These are phyloP conservation scores for Astragalus membranaceus DNA, from an alignment of 306 rosid species.

Conservation along the genomic window DNA sequence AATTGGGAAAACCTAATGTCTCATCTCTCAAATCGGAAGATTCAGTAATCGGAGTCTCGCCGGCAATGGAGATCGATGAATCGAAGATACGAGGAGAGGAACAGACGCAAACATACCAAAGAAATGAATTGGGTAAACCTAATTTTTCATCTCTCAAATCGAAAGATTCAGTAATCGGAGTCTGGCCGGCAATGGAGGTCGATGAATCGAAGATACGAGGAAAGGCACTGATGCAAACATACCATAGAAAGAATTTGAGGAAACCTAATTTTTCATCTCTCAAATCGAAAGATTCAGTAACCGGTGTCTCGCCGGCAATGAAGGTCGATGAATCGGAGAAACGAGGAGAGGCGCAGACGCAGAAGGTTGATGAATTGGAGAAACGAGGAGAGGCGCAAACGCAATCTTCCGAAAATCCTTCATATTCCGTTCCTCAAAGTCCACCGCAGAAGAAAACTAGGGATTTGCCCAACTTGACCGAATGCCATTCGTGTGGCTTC, in stretches of 20 bases:
- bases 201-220: not conserved
- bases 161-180: not conserved
- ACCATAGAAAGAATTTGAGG: too few species aligned
- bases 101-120: too few species aligned
- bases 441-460: slow-evolving; percentile 50
- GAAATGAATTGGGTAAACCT: too few species aligned
- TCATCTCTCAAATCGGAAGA: not conserved
- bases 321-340: not conserved
- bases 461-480: slow-evolving; percentile 58
- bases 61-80: slow-evolving; percentile 16
- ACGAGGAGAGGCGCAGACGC: too few species aligned
- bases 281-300: not conserved
- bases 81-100: too few species aligned
- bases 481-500: slow-evolving; percentile 67
- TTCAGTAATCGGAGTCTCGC: not conserved
- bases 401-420: slow-evolving; percentile 11
- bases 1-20: not conserved
- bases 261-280: not conserved
- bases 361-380: not conserved
- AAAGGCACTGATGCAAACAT: too few species aligned
- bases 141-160: not conserved
- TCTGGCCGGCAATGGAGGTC: slow-evolving; percentile 15
- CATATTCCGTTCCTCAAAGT: not conserved
- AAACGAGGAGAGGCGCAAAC: not conserved
- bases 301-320: slow-evolving; percentile 17